These are phyloP conservation scores for Erigeron philadelphicus DNA, from an alignment of 140 eudicot species.

Conservation along the genomic window DNA sequence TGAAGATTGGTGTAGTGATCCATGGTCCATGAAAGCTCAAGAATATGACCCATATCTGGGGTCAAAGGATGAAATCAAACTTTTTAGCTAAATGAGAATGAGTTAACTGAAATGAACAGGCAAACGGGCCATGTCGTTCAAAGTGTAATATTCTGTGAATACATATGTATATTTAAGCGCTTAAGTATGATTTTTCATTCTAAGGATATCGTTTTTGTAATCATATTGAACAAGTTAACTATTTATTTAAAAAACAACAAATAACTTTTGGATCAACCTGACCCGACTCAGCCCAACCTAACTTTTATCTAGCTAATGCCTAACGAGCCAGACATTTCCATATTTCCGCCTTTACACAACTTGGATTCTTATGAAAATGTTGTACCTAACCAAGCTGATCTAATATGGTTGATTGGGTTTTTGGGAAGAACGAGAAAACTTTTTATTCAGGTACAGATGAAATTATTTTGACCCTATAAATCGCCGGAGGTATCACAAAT, in stretches of 20 bases:
- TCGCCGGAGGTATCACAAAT: no score
- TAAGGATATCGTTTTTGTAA: background rate
- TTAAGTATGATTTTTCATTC: background rate
- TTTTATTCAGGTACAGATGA: no score
- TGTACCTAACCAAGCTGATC: background rate
- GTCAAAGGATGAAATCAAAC: no score
- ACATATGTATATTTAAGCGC: background rate
- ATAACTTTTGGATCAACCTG: no score
- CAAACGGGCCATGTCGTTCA: background rate
- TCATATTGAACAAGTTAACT: background rate
- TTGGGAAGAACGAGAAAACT: no score
- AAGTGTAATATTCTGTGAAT: background rate
- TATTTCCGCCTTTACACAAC: background rate
- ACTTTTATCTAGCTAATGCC: background rate
- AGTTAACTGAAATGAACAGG: background rate
- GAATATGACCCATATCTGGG: background rate
- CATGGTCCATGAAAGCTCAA: background rate
- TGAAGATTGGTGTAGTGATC: background rate
- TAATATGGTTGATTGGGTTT: no score
- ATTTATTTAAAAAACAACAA: no score
- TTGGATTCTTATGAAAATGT: background rate
- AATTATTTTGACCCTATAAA: no score
- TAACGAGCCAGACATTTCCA: background rate
- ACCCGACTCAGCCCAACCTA: no score
- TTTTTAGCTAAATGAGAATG: background rate